Percentiles rank a stretch among this genome's conserved stretches.
These are phyloP conservation scores for Sporothrix mexicana DNA, from an alignment of 2,329 filamentous ascomycete species.

Conservation along the genomic window DNA sequence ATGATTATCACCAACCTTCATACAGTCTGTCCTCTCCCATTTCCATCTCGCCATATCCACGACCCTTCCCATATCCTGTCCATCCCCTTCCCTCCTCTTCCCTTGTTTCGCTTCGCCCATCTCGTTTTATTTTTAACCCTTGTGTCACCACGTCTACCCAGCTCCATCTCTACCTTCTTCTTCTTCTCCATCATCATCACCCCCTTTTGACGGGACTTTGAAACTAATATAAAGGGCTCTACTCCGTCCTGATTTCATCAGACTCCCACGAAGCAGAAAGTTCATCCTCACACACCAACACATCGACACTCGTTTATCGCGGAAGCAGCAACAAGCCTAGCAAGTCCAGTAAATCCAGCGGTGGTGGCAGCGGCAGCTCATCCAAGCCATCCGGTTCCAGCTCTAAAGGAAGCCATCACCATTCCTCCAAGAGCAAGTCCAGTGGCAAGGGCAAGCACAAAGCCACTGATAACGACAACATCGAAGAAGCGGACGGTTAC, in stretches of 20 bases:
- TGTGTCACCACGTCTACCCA: background rate
- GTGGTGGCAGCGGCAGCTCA: background rate
- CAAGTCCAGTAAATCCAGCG: background rate
- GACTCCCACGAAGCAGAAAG: conserved; percentile 19
- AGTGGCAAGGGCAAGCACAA: conserved; percentile 14
- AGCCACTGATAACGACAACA: background rate
- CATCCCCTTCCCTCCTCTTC: background rate
- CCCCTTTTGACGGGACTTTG: background rate
- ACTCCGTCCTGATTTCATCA: conserved; percentile 1
- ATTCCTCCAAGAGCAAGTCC: conserved; percentile 13
- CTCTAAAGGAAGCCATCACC: conserved; percentile 5
- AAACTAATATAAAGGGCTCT: conserved; percentile 32
- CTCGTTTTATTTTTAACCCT: conserved; percentile 16
- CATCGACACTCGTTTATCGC: conserved; percentile 9
- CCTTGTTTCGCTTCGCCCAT: background rate
- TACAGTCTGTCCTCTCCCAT: background rate
- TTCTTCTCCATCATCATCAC: background rate
- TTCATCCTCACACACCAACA: background rate
- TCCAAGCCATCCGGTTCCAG: conserved; percentile 13
- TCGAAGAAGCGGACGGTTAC: background rate
- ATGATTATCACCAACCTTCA: conserved; percentile 11
- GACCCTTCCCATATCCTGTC: background rate
- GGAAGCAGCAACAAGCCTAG: conserved; percentile 8
- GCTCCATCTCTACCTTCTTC: background rate
- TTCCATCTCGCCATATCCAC: background rate